Evolutionary conservation across 768 basidiomycete species (phyloP).

Genomic region (Clavaria fumosa): DNA sequence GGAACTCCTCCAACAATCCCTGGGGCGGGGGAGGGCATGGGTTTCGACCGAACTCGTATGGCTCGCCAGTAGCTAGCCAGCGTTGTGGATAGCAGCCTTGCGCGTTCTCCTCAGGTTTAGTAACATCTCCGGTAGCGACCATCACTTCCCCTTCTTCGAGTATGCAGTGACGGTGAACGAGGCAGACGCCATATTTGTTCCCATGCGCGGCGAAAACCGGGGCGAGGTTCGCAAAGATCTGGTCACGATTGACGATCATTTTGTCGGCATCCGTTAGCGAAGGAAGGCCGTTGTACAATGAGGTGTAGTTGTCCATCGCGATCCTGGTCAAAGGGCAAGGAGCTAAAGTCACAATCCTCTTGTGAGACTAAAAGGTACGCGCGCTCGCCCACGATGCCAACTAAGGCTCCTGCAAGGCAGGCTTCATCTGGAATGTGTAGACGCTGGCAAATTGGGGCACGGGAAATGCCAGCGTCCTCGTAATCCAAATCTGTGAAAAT

Average conservation of each 20-base stretch:
- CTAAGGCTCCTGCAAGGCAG: no score
- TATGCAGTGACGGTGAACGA: conserved; percentile 8
- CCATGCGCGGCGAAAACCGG: conserved; percentile 1
- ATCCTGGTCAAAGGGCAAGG: no score
- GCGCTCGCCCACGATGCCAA: no score
- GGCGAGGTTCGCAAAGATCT: background rate
- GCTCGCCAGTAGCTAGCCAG: conserved; percentile 3
- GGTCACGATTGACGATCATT: conserved; percentile 1
- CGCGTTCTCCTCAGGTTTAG: background rate
- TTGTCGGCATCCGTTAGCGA: conserved; percentile 4
- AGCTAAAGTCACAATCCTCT: no score
- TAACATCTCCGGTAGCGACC: conserved; percentile 6
- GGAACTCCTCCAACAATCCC: background rate
- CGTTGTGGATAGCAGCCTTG: conserved; percentile 1
- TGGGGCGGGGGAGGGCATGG: background rate
- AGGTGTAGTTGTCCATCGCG: background rate
- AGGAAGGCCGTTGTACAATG: conserved; percentile 7
- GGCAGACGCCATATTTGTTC: conserved; percentile 7
- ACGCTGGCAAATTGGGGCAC: no score
- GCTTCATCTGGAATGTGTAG: no score
- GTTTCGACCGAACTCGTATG: conserved; percentile 1
- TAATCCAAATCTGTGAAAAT: no score
- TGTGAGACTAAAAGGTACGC: no score
- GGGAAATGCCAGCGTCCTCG: no score
- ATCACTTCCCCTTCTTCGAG: conserved; percentile 9